phyloP scores from a whole-genome alignment of 345 rosid genomes.

The Rhizophora mangle region DNA sequence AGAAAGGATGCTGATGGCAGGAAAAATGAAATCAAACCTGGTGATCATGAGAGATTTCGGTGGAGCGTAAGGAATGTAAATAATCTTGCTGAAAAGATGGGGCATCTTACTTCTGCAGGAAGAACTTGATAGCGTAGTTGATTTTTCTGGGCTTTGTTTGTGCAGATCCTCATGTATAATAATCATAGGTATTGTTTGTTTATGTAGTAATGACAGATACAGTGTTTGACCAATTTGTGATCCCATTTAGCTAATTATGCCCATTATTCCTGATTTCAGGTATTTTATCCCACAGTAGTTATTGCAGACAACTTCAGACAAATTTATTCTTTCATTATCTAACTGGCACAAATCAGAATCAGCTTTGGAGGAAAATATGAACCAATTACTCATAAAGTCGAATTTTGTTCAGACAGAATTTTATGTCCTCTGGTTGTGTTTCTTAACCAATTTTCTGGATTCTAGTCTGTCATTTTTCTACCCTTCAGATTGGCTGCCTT shows the following conservation, averaged over 20 bases:
- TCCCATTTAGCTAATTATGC: not conserved
- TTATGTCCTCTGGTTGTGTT: not conserved
- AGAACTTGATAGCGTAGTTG: slow-evolving; percentile 46
- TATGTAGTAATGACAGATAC: slow-evolving; percentile 10
- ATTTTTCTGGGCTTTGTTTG: slow-evolving; percentile 14
- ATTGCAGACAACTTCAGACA: not conserved
- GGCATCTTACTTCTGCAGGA: slow-evolving; percentile 79
- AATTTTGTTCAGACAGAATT: not conserved
- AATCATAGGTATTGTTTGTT: slow-evolving; percentile 18
- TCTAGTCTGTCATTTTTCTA: not conserved
- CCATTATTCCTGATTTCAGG: not conserved
- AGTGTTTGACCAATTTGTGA: not conserved
- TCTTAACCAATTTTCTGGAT: not conserved
- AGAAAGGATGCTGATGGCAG: slow-evolving; percentile 54
- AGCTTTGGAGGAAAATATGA: not conserved
- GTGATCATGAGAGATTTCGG: slow-evolving; percentile 55
- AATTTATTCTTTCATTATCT: not conserved
- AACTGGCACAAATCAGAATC: not conserved
- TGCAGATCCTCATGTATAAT: slow-evolving; percentile 6
- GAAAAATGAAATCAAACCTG: slow-evolving; percentile 39
- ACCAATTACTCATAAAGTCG: not conserved
- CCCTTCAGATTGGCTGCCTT: not conserved
- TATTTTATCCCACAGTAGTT: not conserved
- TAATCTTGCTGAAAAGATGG: slow-evolving; percentile 74
- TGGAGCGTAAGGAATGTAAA: slow-evolving; percentile 64